phyloP scores from a whole-genome alignment of 345 rosid genomes.

The Chamaenerion angustifolium region DNA sequence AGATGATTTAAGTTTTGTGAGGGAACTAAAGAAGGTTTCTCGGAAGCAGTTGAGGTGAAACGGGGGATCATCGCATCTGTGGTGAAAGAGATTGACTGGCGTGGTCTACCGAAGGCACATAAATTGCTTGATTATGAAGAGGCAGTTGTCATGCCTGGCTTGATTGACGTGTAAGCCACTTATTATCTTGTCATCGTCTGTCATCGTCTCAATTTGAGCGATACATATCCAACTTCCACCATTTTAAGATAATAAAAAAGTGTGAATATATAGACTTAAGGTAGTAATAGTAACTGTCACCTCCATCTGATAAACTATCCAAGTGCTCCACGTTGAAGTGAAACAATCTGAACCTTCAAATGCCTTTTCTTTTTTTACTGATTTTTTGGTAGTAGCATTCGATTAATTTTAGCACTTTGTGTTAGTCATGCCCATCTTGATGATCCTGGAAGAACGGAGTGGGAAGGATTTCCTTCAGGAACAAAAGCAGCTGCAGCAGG shows the following conservation, averaged over 20 bases:
- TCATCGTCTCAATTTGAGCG: neutral
- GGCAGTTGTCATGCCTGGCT: slow-evolving; percentile 92
- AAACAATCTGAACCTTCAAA: too few species aligned
- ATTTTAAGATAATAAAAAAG: neutral
- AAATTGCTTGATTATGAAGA: slow-evolving; percentile 60
- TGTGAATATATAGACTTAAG: neutral
- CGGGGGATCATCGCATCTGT: slow-evolving; percentile 43
- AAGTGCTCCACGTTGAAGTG: too few species aligned
- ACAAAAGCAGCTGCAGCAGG: slow-evolving; percentile 98
- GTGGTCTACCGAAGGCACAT: slow-evolving; percentile 21
- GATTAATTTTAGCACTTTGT: neutral
- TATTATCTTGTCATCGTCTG: slow-evolving; percentile 2
- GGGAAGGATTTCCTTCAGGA: slow-evolving; percentile 98
- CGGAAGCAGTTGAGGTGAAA: slow-evolving; percentile 55
- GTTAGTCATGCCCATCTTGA: slow-evolving; percentile 86
- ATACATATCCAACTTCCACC: too few species aligned
- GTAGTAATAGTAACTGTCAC: too few species aligned
- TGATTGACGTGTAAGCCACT: slow-evolving; percentile 70
- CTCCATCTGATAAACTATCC: too few species aligned
- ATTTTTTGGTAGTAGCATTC: too few species aligned
- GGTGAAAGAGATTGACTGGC: slow-evolving; percentile 54
- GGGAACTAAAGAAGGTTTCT: neutral
- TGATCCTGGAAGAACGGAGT: slow-evolving; percentile 95
- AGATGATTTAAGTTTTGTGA: too few species aligned
- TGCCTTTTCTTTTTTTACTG: too few species aligned